Conservation (phyloP, 1,139 yeast species). For the Pneumocystis carinii region DNA sequence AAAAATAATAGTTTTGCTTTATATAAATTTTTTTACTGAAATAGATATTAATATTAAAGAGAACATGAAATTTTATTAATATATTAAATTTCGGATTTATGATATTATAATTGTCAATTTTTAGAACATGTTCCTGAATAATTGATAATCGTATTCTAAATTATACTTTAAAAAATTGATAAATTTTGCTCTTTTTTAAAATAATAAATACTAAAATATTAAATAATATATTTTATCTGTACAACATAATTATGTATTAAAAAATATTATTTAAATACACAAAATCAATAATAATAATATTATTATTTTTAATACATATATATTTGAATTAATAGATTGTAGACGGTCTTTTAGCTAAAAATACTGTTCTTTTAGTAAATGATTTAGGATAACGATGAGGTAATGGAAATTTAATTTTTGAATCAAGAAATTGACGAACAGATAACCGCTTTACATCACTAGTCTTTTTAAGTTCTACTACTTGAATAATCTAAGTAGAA, state of each 20-base stretch:
- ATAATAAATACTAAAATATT: no score
- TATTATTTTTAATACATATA: background rate
- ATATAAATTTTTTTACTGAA: background rate
- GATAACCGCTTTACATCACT: slow-evolving; percentile 98
- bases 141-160: no score
- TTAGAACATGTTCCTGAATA: no score
- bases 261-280: background rate
- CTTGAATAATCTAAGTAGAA: slow-evolving; percentile 39
- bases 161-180: no score
- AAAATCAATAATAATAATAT: background rate
- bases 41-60: background rate
- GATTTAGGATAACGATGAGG: slow-evolving; percentile 73
- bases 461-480: slow-evolving; percentile 94
- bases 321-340: background rate
- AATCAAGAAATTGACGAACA: slow-evolving; percentile 91
- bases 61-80: background rate
- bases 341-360: background rate
- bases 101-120: no score
- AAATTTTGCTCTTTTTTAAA: no score
- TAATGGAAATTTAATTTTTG: slow-evolving; percentile 98
- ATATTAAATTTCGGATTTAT: no score
- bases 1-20: background rate
- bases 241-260: no score
- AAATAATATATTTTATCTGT: no score
- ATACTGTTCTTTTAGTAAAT: background rate